Base-by-base conservation (phyloP, 2,329 filamentous ascomycete genomes). In the Nemania abortiva region DNA sequence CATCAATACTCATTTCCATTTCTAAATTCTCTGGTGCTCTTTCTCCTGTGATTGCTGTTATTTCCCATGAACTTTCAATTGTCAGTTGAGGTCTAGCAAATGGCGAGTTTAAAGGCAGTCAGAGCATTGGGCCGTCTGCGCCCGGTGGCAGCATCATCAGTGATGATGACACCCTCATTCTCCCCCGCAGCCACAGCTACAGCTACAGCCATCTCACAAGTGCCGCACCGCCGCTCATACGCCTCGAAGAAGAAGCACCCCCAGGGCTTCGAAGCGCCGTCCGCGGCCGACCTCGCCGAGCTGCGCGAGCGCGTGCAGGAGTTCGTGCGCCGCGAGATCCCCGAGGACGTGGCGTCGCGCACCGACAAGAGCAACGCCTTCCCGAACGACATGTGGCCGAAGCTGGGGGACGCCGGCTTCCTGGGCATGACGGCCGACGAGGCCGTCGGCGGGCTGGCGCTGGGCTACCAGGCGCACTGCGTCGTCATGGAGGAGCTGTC, bases 401-500 rank as follows among this genome's bases (percentile, higher is more conserved):
- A 97, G 83, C 85, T 99, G 58, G 96, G 96, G 70, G 92, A 94
- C 72, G 96, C 96, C 39, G 96, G 92, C 6, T 92, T 98, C 74
- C 87, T 98, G 31, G 96, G 96, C 68, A 93, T 98, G 76, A 98
- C 96, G 9, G 96, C 94, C 20, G 93, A 97, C 77, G 94, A 97
- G 82, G 91, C 94, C 65, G 94, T 96, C 61, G 96, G 96, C 45
- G 96, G 95, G 1, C 82, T 98, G 54, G 93, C 87, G 1, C 91
- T 98, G 90, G 96, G 96, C 11, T 99, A 98, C 81, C 95, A 98
- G 83, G 95, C 96, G 53, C 96, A 99, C 82, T 97, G 94, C 78
- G 85, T 97, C 6, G 94, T 98, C 54, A 92, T 98, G 89, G 96
- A 99, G 82, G 96, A 98, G 84, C 86, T 99, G 50, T 96, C 92